Conservation (phyloP, 2,329 filamentous ascomycete species). For the Cladophialophora psammophila region DNA sequence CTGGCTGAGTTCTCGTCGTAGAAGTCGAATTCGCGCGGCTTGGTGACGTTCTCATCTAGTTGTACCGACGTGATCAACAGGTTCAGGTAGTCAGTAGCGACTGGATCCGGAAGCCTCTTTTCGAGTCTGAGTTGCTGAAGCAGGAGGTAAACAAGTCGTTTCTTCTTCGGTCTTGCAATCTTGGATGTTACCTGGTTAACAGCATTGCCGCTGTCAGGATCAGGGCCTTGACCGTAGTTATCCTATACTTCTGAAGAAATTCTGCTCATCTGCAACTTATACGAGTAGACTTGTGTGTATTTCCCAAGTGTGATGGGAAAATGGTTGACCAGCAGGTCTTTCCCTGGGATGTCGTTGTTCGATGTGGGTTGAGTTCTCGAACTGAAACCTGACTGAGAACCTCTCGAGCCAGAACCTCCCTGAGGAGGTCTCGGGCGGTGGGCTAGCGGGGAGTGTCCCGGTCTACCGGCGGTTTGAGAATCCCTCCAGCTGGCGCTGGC, state of each 20-base stretch:
- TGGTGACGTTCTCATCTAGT: neutral
- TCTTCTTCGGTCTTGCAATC: slow-evolving; percentile 7
- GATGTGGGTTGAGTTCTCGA: neutral
- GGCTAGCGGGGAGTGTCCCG: neutral
- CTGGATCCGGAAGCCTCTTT: neutral
- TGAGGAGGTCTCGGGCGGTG: neutral
- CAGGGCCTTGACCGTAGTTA: neutral
- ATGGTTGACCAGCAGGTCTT: slow-evolving; percentile 24
- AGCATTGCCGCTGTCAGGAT: neutral
- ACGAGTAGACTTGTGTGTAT: slow-evolving; percentile 17
- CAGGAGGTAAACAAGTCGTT: neutral
- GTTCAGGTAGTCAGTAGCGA: slow-evolving; percentile 13
- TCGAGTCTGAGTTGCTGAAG: neutral
- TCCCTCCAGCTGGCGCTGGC: neutral
- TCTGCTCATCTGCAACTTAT: slow-evolving; percentile 13
- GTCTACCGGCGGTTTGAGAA: neutral
- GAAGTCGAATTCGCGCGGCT: slow-evolving; percentile 1
- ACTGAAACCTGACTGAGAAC: neutral
- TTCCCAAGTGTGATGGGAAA: slow-evolving; percentile 21
- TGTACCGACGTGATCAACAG: neutral
- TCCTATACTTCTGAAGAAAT: neutral
- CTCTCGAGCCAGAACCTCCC: neutral
- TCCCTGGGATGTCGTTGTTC: neutral
- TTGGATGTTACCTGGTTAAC: neutral
- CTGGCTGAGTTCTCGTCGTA: neutral